Evolutionary conservation across 306 rosid genomes (phyloP), one percentile per base, ranked within the genome.

Genomic region (Lotus japonicus): DNA sequence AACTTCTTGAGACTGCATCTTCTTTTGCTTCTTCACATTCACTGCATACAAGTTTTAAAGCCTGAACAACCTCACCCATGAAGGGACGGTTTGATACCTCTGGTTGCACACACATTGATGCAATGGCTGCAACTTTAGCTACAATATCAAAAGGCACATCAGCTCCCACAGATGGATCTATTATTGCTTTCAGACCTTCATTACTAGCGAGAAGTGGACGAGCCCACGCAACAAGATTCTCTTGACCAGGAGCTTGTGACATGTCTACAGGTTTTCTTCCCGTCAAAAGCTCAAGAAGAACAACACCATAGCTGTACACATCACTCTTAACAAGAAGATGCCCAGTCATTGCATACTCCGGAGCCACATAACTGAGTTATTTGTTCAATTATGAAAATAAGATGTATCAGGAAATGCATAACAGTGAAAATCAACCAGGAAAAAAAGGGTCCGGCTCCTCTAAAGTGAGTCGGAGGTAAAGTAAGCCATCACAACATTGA

Each of bases 1-100:
- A 83, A 59, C 64, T 66, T 35, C 66, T 81, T 58, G 94, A 88
- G 36, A 81, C 78, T 13, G 71, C 54, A 61, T 65, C 85, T 64
- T 48, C 84, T 67, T 53, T 84, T 21, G 76, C 80, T 74, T 81
- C 89, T 17, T 89, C 85, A 64, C 87, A 75, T 48, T 89, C 96
- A 61, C 77, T 81, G n/a, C 90, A 87, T 13, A 89, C 90, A 41
- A 92, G 84, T 66, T 92, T 92, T 51, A 92, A 70, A 31, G 98
- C 98, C 84, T 92, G 98, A 64, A 92, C 98, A 54, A 92, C 95
- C 77, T 92, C 98, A 0, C 98, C 86, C 96, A 89, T 92, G 68
- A 89, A 92, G 17, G 98, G 98, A 6, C 98, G 96, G 70, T 92
- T 82, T 2, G 95, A 84, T 51, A 85, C 95, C 79, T 89, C 98